phyloP scores from a whole-genome alignment of 345 rosid species.

The Kandelia obovata region DNA sequence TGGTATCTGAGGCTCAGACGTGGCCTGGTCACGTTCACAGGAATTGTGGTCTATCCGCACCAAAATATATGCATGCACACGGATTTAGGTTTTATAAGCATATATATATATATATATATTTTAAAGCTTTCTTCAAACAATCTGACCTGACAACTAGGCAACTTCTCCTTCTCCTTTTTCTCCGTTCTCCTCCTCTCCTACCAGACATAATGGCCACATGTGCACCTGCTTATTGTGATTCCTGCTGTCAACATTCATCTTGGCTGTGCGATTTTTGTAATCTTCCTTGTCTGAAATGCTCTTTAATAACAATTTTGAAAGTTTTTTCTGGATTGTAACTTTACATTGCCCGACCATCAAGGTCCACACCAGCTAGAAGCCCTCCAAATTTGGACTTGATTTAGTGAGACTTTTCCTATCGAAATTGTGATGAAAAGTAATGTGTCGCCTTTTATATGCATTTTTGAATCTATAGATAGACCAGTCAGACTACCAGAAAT shows the following conservation, averaged over 20 bases:
- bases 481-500: too few species aligned
- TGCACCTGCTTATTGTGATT: not conserved
- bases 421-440: too few species aligned
- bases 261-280: not conserved
- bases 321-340: not conserved
- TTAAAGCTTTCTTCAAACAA: not conserved
- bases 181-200: too few species aligned
- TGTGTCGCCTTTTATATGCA: too few species aligned
- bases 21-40: constrained; percentile 22
- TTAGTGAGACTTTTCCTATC: too few species aligned
- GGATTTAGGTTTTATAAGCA: not conserved
- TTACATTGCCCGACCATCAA: constrained; percentile 9
- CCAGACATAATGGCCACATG: too few species aligned
- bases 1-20: constrained; percentile 27
- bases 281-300: constrained; percentile 1
- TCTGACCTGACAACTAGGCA: constrained; percentile 8
- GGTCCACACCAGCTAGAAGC: constrained; percentile 10
- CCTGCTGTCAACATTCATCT: constrained; percentile 3
- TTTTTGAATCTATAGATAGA: too few species aligned
- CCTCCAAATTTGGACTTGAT: not conserved
- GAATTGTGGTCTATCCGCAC: constrained; percentile 1
- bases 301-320: too few species aligned
- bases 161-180: not conserved
- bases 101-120: too few species aligned
- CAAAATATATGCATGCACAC: too few species aligned